These are phyloP conservation scores for Colletotrichum gloeosporioides DNA, from an alignment of 2,329 filamentous ascomycete genomes.

Conservation along the genomic window DNA sequence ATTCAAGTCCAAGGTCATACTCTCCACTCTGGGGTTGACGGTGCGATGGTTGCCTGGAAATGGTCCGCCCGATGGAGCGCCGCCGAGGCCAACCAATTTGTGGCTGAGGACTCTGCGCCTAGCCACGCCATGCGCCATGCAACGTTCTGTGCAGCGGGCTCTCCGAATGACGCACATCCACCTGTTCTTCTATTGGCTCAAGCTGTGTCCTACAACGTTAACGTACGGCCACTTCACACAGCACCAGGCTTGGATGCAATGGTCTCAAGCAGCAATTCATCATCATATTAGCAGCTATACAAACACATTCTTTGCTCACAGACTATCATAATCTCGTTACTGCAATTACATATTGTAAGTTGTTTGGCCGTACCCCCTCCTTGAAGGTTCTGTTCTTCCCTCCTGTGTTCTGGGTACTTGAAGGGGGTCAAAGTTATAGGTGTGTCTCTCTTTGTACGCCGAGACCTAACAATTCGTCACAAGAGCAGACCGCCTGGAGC, in stretches of 20 bases:
- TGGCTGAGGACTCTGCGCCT: background rate
- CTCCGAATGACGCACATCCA: slow-evolving; percentile 4
- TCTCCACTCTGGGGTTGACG: background rate
- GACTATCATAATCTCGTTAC: background rate
- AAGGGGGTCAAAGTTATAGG: background rate
- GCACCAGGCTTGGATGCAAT: background rate
- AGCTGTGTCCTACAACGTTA: background rate
- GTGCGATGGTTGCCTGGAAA: background rate
- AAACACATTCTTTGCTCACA: background rate
- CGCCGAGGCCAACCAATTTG: background rate
- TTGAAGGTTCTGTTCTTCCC: slow-evolving; percentile 21
- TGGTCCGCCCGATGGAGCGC: background rate
- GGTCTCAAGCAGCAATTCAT: background rate
- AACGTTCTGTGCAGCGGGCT: background rate
- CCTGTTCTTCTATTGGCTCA: background rate
- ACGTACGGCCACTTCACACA: background rate
- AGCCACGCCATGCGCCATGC: background rate
- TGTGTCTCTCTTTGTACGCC: background rate
- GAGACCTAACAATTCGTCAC: background rate
- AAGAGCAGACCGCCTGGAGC: background rate
- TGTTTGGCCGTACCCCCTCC: background rate
- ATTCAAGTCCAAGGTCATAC: background rate
- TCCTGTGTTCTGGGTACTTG: slow-evolving; percentile 2
- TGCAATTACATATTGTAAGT: background rate
- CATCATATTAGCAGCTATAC: background rate